Evolutionary conservation across 306 rosid species (phyloP), one percentile per base, ranked within the genome.

Genomic region (Glycine soja): DNA sequence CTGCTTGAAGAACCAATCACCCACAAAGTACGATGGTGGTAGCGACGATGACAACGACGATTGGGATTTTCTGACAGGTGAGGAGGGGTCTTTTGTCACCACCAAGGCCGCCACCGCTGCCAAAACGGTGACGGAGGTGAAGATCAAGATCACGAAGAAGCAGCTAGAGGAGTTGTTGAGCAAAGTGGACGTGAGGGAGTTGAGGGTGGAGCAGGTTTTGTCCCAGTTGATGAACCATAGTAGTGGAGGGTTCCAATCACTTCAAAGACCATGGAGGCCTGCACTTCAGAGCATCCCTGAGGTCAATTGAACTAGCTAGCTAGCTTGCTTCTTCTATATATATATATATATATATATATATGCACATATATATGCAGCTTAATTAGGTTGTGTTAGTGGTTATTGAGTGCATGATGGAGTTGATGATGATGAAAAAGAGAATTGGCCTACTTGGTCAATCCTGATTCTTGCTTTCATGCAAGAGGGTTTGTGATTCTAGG

Each of bases 261-360:
- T 80, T 51, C 91, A 86, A 1, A 79, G 90, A 32, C 42, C 93
- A 0, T 94, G 98, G 97, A 89, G 87, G 52, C 98, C 98, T 7
- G 90, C 89, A 62, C 88, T 94, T 57, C 97, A 94, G 58, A 92
- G 94, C 79, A 94, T 94, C 70, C 97, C 97, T 10, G 98, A 94
- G 81, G 6, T 67, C 5, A 80, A 2, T 24, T 86, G 4, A 54
- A 5, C 11, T 38, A 51, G 1, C 10, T 13, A 50, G n/a, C n/a
- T 50, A 8, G 40, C 40, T 36, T 3, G 5, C 62, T 67, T 12
- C 10, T 13, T 67, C 12, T 47, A 8, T 10, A 2, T 47, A 15
- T 7, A 7, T 54, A 54, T 36, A 8, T 72, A 58, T 36, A 36
- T 36, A 36, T 36, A 36, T 24, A 36, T 36, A 36, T 36, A 36